Evolutionary conservation across 768 basidiomycete genomes (phyloP).

Genomic region (Coprinopsis sp.): DNA sequence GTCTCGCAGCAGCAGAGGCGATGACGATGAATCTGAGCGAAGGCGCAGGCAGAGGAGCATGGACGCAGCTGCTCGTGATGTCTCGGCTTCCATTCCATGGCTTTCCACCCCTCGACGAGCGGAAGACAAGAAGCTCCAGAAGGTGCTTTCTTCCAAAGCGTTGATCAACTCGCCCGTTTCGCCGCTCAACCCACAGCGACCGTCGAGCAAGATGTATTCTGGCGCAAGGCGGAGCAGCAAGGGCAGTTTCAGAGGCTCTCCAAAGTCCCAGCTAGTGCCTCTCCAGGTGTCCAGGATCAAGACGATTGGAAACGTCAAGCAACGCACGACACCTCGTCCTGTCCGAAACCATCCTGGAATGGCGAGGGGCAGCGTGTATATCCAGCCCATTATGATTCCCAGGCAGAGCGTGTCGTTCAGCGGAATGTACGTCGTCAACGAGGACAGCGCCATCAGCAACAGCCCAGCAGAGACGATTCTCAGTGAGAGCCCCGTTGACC

Average conservation of each 20-base stretch:
- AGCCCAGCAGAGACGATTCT: background rate
- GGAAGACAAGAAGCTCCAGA: slow-evolving; percentile 5
- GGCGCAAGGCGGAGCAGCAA: too few relatives aligned
- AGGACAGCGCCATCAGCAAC: background rate
- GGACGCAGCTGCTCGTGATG: slow-evolving; percentile 6
- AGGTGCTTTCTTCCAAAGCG: too few relatives aligned
- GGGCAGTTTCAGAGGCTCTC: too few relatives aligned
- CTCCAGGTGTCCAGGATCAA: slow-evolving; percentile 1
- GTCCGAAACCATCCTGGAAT: background rate
- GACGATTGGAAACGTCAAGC: slow-evolving; percentile 6
- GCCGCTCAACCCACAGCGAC: background rate
- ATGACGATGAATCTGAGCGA: background rate
- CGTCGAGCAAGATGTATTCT: background rate
- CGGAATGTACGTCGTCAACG: background rate
- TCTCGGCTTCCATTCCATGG: slow-evolving; percentile 8
- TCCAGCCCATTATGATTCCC: slow-evolving; percentile 9
- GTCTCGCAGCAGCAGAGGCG: background rate
- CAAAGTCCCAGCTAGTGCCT: too few relatives aligned
- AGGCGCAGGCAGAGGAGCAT: slow-evolving; percentile 8
- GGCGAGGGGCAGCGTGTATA: slow-evolving; percentile 2
- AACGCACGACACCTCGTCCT: background rate
- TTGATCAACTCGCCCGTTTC: background rate
- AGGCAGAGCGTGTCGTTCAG: background rate
- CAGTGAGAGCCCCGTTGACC: slow-evolving; percentile 9
- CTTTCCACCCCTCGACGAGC: slow-evolving; percentile 9